phyloP scores from a whole-genome alignment of 1,139 yeast genomes.

The Yamadazyma aaseri region DNA sequence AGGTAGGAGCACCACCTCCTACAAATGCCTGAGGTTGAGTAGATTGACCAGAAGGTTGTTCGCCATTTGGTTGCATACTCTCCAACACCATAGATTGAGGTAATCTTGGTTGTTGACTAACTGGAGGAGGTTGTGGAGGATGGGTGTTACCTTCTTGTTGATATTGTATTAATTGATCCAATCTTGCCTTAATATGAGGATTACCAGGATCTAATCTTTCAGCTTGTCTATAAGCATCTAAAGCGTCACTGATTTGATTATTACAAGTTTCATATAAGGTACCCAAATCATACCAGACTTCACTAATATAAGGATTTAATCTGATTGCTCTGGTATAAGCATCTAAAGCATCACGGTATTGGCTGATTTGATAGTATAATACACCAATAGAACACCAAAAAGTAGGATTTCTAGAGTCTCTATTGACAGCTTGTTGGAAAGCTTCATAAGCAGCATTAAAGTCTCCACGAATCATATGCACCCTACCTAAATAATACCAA shows the following conservation, averaged over 20 bases:
- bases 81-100: conserved; percentile 62
- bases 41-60: conserved; percentile 15
- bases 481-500: conserved; percentile 95
- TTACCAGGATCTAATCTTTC: conserved; percentile 92
- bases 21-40: conserved; percentile 4
- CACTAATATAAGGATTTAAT: conserved; percentile 91
- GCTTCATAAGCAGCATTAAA: conserved; percentile 97
- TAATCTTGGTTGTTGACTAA: conserved; percentile 56
- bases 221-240: conserved; percentile 96
- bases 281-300: conserved; percentile 98
- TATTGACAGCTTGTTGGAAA: conserved; percentile 96
- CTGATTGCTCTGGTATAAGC: conserved; percentile 97
- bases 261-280: conserved; percentile 96
- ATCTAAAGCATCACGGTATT: conserved; percentile 93
- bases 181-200: conserved; percentile 89
- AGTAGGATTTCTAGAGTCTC: conserved; percentile 95
- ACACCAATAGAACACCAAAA: conserved; percentile 99
- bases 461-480: conserved; percentile 94
- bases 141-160: conserved; percentile 73
- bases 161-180: conserved; percentile 77
- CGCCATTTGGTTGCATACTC: conserved; percentile 32
- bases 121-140: conserved; percentile 68
- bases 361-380: conserved; percentile 90
- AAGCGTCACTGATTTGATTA: conserved; percentile 90
- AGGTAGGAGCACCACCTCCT: conserved; percentile 4